Evolutionary conservation across 2,329 filamentous ascomycete species (phyloP), one percentile per base, ranked within the genome.

Genomic region (Pyrenochaeta sp.): DNA sequence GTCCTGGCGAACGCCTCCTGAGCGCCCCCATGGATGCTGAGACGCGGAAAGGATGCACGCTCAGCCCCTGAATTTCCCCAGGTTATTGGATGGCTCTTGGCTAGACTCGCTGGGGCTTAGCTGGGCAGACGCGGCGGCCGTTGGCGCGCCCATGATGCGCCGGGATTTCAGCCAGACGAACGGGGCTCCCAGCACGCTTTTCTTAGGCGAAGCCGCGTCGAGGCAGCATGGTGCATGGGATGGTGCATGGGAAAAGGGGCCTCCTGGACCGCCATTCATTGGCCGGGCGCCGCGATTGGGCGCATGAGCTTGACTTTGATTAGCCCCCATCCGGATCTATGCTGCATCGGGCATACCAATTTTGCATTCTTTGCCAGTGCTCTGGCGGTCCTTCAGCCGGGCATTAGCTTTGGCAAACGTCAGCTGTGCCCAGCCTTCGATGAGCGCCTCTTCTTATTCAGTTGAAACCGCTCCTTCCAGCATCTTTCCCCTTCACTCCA

Each of bases 21-120:
- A 31, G 20, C 36, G 35, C 27, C 28, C 4, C 19, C 40, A 17
- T 14, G 21, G 26, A 23, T 44, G 23, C 35, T 38, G 41, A 32
- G 31, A 41, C 31, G 18, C 19, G 17, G 21, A 27, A n/a, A n/a
- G 11, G 15, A 31, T 48, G 53, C 48, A 58, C 45, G 41, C 48
- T 41, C 44, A 35, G 48, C 63, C 65, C 64, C 63, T 66, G 64
- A 67, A 68, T 58, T 65, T 68, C 55, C 67, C 67, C 65, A 55
- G 60, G 51, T 66, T 65, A 67, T 66, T 65, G 61, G 45, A 26
- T 63, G 59, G 56, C 56, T 47, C 32, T 6, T 4, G 30, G 44
- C 55, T 52, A 53, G 11, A 1, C 62, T 38, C 8, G 19, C 41
- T 29, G 19, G 29, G 44, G 66, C 49, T 61, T 61, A 53, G 18